Conservation (phyloP, 2,329 filamentous ascomycete genomes). For the Remersonia thermophila region DNA sequence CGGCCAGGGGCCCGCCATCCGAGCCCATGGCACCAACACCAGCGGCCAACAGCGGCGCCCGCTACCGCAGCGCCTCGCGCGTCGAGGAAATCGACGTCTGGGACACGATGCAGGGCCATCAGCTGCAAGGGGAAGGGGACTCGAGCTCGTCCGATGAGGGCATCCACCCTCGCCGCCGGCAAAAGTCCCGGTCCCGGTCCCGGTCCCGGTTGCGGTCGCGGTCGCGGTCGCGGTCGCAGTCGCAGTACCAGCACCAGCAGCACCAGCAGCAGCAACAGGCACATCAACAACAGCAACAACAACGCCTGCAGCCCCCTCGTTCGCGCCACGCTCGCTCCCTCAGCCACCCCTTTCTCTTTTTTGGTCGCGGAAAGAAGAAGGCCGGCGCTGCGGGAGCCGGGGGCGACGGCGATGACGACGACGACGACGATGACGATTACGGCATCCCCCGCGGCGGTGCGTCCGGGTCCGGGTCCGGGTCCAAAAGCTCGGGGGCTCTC, state of each 20-base stretch:
- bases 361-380: slow-evolving; percentile 48
- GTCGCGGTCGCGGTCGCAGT: too few relatives aligned
- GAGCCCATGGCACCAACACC: too few relatives aligned
- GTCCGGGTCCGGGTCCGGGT: too few relatives aligned
- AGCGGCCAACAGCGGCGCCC: slow-evolving; percentile 2
- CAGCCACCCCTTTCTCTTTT: slow-evolving; percentile 70
- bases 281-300: too few relatives aligned
- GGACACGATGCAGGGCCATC: slow-evolving; percentile 14
- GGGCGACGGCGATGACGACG: slow-evolving; percentile 26
- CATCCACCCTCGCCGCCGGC: slow-evolving; percentile 20
- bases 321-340: slow-evolving; percentile 54
- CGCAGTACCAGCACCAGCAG: too few relatives aligned
- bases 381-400: slow-evolving; percentile 23
- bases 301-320: too few relatives aligned
- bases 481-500: too few relatives aligned
- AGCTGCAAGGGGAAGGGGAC: slow-evolving; percentile 13
- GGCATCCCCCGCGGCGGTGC: too few relatives aligned
- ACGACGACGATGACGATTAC: slow-evolving; percentile 27
- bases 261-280: too few relatives aligned
- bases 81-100: slow-evolving; percentile 14
- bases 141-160: slow-evolving; percentile 33
- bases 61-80: slow-evolving; percentile 11
- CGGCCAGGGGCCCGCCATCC: too few relatives aligned
- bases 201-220: too few relatives aligned
- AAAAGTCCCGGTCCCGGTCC: slow-evolving; percentile 8